phyloP scores from a whole-genome alignment of 306 rosid genomes.

The Malus domestica region ASM211411v1 NC_041803.1:10455501-10456000 shows the following conservation, averaged over 20 bases:
- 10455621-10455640: slow-evolving; percentile 67
- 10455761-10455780: slow-evolving; percentile 69
- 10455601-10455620: slow-evolving; percentile 89
- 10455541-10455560: slow-evolving; percentile 65
- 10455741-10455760: slow-evolving; percentile 93
- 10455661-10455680: not conserved
- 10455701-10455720: slow-evolving; percentile 8
- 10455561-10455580: slow-evolving; percentile 85
- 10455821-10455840: slow-evolving; percentile 26
- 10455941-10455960: slow-evolving; percentile 88
- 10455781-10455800: slow-evolving; percentile 11
- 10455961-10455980: slow-evolving; percentile 78
- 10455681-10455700: not conserved
- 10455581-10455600: slow-evolving; percentile 88
- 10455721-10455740: slow-evolving; percentile 77
- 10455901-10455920: slow-evolving; percentile 89
- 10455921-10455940: slow-evolving; percentile 97
- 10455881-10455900: slow-evolving; percentile 69
- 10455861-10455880: slow-evolving; percentile 92
- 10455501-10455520: slow-evolving; percentile 79
- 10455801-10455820: slow-evolving; percentile 22
- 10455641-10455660: slow-evolving; percentile 9
- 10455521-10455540: slow-evolving; percentile 56
- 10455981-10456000: slow-evolving; percentile 87
- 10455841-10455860: slow-evolving; percentile 39